Evolutionary conservation across 345 rosid species (phyloP), one percentile per base, ranked within the genome.

Genomic region (Acer yangbiense): DNA sequence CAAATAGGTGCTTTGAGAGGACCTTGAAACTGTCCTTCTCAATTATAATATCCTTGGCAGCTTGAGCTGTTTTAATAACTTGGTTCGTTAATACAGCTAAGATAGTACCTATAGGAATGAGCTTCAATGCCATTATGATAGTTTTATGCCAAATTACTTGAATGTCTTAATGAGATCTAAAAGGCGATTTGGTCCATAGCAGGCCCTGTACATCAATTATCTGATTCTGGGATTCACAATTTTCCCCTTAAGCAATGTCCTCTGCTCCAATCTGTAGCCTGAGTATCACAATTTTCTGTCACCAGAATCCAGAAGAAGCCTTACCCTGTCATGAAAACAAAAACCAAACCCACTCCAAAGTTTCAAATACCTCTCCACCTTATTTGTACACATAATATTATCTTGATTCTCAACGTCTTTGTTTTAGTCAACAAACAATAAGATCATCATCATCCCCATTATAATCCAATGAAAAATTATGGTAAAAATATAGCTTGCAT

Each of bases 1-100:
- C 94, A 69, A 90, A 85, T 23, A 90, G 89, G 83, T 89, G 87
- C 82, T 89, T 87, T 2, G 94, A 81, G 14, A 90, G 88, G 72
- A 85, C 87, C 84, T 76, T 89, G 85, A 89, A 90, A 84, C 94
- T 90, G 2, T 89, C 91, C 78, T 87, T 90, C 86, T 89, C 92
- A 13, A 87, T 71, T 2, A 90, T 68, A 70, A 90, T 79, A 81
- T 90, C 87, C 61, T 87, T 90, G 75, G 94, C 92, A 79, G 92
- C 92, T 73, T 86, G 89, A 43, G 94, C 94, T 69, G 94, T 90
- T 86, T 87, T 89, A 41, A 90, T 76, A 43, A 90, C 90, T 83
- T 90, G 91, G 65, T 79, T 82, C 62, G 90, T 83, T 58, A 90
- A 78, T 69, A 90, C 87, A 71, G 91, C 91, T 73, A 90, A 85